These are phyloP conservation scores for Globisporangium iwayamae DNA, from an alignment of 352 stramenopile species.

Conservation along the genomic window DNA sequence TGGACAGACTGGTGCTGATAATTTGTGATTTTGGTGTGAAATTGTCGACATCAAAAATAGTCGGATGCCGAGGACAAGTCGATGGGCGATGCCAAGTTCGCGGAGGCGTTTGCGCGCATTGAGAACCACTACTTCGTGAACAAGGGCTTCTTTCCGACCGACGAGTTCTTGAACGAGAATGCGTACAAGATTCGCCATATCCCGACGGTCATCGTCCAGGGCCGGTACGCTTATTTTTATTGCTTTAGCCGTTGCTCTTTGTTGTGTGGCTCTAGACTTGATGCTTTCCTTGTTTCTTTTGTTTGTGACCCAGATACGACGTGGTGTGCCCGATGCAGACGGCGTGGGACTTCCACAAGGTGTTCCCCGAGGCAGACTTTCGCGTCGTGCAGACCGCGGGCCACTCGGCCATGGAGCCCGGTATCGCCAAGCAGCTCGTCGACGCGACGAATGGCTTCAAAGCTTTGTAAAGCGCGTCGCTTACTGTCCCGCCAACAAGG, in stretches of 20 bases:
- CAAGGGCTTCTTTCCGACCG: slow-evolving; percentile 86
- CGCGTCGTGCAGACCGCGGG: slow-evolving; percentile 69
- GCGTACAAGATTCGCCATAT: slow-evolving; percentile 90
- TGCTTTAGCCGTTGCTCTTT: too few species aligned
- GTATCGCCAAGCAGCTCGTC: slow-evolving; percentile 70
- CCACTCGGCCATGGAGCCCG: slow-evolving; percentile 72
- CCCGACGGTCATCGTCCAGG: slow-evolving; percentile 90
- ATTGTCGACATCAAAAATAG: slow-evolving; percentile 13
- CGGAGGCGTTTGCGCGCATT: slow-evolving; percentile 89
- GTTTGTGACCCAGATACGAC: slow-evolving; percentile 55
- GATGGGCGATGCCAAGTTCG: slow-evolving; percentile 78
- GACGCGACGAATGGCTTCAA: slow-evolving; percentile 72
- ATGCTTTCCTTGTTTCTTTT: neutral
- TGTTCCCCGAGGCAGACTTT: slow-evolving; percentile 66
- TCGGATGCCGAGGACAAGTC: slow-evolving; percentile 67
- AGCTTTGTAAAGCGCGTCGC: slow-evolving; percentile 11
- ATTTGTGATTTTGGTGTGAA: neutral
- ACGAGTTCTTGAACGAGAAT: slow-evolving; percentile 88
- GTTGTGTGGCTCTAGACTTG: neutral
- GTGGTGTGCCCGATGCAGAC: slow-evolving; percentile 87
- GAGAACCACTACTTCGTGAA: slow-evolving; percentile 94
- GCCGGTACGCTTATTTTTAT: slow-evolving; percentile 35
- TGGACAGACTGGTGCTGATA: neutral
- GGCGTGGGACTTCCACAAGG: slow-evolving; percentile 85
- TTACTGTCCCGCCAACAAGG: neutral